These are phyloP conservation scores for Aphanomyces stellatus DNA, from an alignment of 352 stramenopile genomes.

Conservation along the genomic window DNA sequence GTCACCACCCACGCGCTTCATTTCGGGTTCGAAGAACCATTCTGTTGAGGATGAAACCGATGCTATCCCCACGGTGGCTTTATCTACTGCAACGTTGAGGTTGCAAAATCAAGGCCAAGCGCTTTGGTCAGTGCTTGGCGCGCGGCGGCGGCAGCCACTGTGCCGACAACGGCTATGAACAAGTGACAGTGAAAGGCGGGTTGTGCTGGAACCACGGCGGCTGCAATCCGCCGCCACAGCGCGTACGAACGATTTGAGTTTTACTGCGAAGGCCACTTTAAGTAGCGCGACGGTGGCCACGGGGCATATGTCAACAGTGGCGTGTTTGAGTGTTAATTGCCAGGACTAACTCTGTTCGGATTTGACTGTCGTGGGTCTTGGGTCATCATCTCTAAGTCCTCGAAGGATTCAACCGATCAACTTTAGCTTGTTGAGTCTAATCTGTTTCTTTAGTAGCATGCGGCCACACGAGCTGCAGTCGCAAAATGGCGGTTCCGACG, in stretches of 20 bases:
- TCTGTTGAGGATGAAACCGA: neutral
- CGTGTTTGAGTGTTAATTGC: too few relatives aligned
- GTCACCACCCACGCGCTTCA: too few relatives aligned
- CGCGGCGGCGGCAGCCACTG: slow-evolving; percentile 3
- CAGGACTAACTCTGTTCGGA: too few relatives aligned
- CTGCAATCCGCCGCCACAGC: neutral
- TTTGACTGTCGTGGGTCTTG: too few relatives aligned
- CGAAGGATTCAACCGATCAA: neutral
- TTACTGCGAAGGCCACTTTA: neutral
- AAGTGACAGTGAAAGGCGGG: slow-evolving; percentile 6
- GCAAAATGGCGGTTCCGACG: too few relatives aligned
- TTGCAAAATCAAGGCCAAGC: slow-evolving; percentile 14
- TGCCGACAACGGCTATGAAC: neutral
- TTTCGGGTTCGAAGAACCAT: too few relatives aligned
- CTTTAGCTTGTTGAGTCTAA: neutral
- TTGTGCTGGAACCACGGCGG: slow-evolving; percentile 17
- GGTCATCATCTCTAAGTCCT: too few relatives aligned
- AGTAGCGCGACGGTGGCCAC: neutral
- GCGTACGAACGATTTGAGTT: slow-evolving; percentile 1
- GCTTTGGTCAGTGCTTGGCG: slow-evolving; percentile 7
- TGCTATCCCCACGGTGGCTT: neutral
- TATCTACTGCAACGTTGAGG: neutral
- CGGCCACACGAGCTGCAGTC: neutral
- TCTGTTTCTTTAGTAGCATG: neutral
- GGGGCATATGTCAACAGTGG: too few relatives aligned